A percentile compares a stretch with the other conserved stretches of the same genome.
These are phyloP conservation scores for Penicillium oxalicum DNA, from an alignment of 2,329 filamentous ascomycete species.

Conservation along the genomic window DNA sequence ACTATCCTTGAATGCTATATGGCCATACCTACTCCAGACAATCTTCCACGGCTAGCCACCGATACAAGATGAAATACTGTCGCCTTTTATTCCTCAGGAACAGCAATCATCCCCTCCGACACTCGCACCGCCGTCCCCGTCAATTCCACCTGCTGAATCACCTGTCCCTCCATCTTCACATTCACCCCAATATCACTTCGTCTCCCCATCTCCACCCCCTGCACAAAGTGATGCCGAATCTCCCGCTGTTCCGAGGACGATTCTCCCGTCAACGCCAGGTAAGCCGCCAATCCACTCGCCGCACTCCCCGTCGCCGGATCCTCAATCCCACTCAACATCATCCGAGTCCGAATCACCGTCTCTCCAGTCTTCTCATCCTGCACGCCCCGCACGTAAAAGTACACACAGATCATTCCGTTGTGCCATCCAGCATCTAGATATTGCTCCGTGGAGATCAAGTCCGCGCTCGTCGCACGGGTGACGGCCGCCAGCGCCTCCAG, in stretches of 20 bases:
- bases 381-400: constrained; percentile 33
- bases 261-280: constrained; percentile 45
- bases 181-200: constrained; percentile 36
- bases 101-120: constrained; percentile 28
- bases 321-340: constrained; percentile 25
- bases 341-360: constrained; percentile 29
- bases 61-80: neutral
- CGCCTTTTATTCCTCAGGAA: constrained; percentile 16
- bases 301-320: constrained; percentile 50
- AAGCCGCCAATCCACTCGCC: constrained; percentile 52
- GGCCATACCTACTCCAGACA: too few relatives aligned
- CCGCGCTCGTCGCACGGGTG: constrained; percentile 19
- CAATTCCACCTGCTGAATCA: constrained; percentile 31
- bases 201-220: constrained; percentile 64
- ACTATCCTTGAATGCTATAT: neutral
- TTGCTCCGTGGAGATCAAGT: constrained; percentile 16
- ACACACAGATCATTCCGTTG: constrained; percentile 24
- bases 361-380: constrained; percentile 54
- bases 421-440: constrained; percentile 33
- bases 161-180: constrained; percentile 17
- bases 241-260: too few relatives aligned
- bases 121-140: constrained; percentile 33
- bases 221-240: constrained; percentile 49
- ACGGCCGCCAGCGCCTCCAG: constrained; percentile 51
- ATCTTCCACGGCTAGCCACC: too few relatives aligned